A percentile compares a stretch with the other conserved stretches of the same genome.
These are phyloP conservation scores for Cladosporium sphaerospermum DNA, from an alignment of 2,329 filamentous ascomycete genomes.

Conservation along the genomic window DNA sequence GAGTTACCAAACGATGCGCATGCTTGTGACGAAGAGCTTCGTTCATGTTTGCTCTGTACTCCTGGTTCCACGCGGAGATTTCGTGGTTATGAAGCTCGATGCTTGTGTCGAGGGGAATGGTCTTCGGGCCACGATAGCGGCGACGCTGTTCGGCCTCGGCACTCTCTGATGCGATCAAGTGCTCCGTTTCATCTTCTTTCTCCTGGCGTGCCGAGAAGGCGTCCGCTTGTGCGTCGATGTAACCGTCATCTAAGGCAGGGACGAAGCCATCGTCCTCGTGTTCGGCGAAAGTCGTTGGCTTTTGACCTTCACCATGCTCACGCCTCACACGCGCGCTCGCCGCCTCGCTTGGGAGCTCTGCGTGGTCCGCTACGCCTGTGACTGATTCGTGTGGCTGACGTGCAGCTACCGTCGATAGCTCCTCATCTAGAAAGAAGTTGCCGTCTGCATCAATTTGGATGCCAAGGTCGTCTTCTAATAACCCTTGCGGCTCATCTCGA, in stretches of 20 bases:
- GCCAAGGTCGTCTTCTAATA: constrained; percentile 24
- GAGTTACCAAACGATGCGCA: constrained; percentile 31
- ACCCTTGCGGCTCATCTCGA: constrained; percentile 38
- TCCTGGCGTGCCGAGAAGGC: constrained; percentile 16
- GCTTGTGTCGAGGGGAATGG: constrained; percentile 42
- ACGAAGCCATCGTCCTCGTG: constrained; percentile 30
- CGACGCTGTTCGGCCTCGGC: constrained; percentile 36
- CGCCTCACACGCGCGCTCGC: constrained; percentile 35
- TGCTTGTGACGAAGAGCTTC: constrained; percentile 40
- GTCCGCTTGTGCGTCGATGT: constrained; percentile 20
- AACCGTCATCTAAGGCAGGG: constrained; percentile 21
- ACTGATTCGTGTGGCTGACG: constrained; percentile 13
- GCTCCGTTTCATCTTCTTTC: not conserved
- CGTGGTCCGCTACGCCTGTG: constrained; percentile 8
- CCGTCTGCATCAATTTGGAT: constrained; percentile 59
- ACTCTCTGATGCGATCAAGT: constrained; percentile 28
- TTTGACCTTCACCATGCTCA: constrained; percentile 38
- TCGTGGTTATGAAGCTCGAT: constrained; percentile 52
- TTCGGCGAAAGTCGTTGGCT: constrained; percentile 27
- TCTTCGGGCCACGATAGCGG: constrained; percentile 30
- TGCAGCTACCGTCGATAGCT: constrained; percentile 4
- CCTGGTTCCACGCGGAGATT: constrained; percentile 50
- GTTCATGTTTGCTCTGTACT: constrained; percentile 58
- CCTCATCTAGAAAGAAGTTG: constrained; percentile 36
- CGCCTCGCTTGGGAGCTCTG: constrained; percentile 13